Evolutionary conservation across 1,284 basidiomycete genomes (phyloP).

Genomic region (Schizophyllum amplum): DNA sequence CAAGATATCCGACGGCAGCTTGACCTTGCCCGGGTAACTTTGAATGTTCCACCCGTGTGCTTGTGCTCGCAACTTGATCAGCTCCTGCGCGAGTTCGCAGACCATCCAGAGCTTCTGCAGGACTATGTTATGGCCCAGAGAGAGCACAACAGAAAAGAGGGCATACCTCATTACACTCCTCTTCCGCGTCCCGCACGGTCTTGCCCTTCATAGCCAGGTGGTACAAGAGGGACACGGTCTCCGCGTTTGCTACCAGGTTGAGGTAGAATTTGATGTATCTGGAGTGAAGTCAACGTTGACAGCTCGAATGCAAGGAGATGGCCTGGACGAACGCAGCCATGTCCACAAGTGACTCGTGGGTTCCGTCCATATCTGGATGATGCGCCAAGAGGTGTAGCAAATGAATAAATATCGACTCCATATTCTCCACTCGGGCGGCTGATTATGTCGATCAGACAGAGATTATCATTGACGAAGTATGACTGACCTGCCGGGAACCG

Average conservation of each 20-base stretch:
- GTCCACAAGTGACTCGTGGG: conserved; percentile 58
- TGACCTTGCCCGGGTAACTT: conserved; percentile 75
- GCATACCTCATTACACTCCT: conserved; percentile 59
- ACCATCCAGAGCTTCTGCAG: conserved; percentile 81
- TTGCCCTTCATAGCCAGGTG: conserved; percentile 81
- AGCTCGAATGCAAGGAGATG: not conserved
- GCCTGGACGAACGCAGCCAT: conserved; percentile 53
- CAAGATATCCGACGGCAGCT: conserved; percentile 80
- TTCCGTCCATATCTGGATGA: conserved; percentile 81
- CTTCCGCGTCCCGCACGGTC: conserved; percentile 73
- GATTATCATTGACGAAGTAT: too few relatives aligned
- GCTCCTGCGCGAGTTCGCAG: conserved; percentile 82
- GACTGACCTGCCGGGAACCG: conserved; percentile 40
- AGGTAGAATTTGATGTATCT: conserved; percentile 91
- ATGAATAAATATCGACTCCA: conserved; percentile 82
- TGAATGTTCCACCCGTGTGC: conserved; percentile 69
- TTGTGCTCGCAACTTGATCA: conserved; percentile 70
- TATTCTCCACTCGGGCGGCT: conserved; percentile 56
- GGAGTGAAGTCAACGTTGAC: not conserved
- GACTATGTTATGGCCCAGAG: conserved; percentile 4
- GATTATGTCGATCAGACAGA: conserved; percentile 3
- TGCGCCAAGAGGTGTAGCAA: conserved; percentile 85
- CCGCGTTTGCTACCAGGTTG: conserved; percentile 61
- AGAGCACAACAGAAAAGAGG: not conserved
- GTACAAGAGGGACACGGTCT: conserved; percentile 81